These are phyloP conservation scores for Mortierella sp. DNA, from an alignment of 371 early-diverging fungal genomes.

Conservation along the genomic window DNA sequence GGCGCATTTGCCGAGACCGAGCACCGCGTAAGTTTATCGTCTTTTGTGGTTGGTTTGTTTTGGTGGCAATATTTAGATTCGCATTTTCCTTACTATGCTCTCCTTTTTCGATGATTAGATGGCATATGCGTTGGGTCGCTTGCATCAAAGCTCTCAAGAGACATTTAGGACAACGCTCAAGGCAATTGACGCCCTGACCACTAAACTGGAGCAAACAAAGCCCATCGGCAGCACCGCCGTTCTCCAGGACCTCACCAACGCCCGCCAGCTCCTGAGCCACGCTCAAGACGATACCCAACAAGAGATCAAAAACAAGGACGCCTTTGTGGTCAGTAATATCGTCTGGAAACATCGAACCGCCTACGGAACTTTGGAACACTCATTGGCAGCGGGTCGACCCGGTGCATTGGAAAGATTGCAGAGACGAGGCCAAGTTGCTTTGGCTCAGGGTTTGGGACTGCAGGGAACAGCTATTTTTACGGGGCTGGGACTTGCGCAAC, in stretches of 20 bases:
- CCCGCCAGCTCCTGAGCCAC: slow-evolving; percentile 28
- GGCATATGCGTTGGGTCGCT: slow-evolving; percentile 51
- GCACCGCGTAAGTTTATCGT: slow-evolving; percentile 39
- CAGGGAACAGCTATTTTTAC: slow-evolving; percentile 47
- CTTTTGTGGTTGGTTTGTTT: background rate
- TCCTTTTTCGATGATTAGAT: slow-evolving; percentile 17
- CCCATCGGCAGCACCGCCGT: slow-evolving; percentile 42
- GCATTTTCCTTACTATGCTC: background rate
- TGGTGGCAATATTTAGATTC: background rate
- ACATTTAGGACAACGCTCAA: slow-evolving; percentile 44
- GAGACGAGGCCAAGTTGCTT: slow-evolving; percentile 47
- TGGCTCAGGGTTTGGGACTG: slow-evolving; percentile 53
- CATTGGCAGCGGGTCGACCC: slow-evolving; percentile 23
- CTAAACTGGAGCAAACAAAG: slow-evolving; percentile 28
- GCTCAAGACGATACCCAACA: slow-evolving; percentile 32
- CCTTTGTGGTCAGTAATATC: slow-evolving; percentile 53
- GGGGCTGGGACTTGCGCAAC: slow-evolving; percentile 49
- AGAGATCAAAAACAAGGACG: slow-evolving; percentile 51
- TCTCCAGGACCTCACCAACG: slow-evolving; percentile 34
- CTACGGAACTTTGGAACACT: slow-evolving; percentile 39
- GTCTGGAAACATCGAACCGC: slow-evolving; percentile 52
- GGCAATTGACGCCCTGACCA: slow-evolving; percentile 27
- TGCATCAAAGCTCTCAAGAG: slow-evolving; percentile 55
- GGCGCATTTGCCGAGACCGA: slow-evolving; percentile 58
- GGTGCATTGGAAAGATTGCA: slow-evolving; percentile 52